Conservation (phyloP, 129 eudicot genomes). For the Erigeron canadensis region DNA sequence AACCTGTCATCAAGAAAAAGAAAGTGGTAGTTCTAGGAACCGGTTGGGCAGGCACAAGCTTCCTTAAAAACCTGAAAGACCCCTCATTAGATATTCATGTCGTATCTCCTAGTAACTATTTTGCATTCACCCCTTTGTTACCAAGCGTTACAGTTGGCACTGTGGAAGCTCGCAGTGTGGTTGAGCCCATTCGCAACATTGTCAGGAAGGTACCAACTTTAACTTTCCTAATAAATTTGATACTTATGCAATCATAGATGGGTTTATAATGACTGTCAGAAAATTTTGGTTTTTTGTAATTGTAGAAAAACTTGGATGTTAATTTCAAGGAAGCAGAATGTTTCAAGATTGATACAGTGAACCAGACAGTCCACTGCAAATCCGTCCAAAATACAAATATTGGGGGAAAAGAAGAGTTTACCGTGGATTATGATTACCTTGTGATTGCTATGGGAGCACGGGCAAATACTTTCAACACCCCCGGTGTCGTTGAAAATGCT, state of each 20-base stretch:
- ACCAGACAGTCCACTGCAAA: constrained; percentile 59
- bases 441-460: constrained; percentile 82
- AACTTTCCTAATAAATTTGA: constrained; percentile 24
- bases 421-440: constrained; percentile 72
- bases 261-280: background rate
- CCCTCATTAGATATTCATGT: constrained; percentile 62
- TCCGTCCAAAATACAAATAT: constrained; percentile 35
- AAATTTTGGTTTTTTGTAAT: constrained; percentile 14
- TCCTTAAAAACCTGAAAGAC: constrained; percentile 68
- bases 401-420: constrained; percentile 59
- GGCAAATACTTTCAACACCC: constrained; percentile 74
- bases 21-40: constrained; percentile 81
- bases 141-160: constrained; percentile 93
- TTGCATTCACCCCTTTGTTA: constrained; percentile 79
- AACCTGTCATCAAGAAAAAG: constrained; percentile 45
- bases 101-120: constrained; percentile 81
- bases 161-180: constrained; percentile 95
- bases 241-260: background rate
- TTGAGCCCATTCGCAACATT: constrained; percentile 85
- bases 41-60: constrained; percentile 92
- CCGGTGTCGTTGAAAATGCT: constrained; percentile 81
- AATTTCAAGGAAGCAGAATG: constrained; percentile 82
- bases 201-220: constrained; percentile 44
- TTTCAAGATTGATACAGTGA: constrained; percentile 66
- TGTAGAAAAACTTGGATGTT: constrained; percentile 54